Base-by-base conservation (phyloP, 768 basidiomycete genomes). In the Boletus subparvulus region DNA sequence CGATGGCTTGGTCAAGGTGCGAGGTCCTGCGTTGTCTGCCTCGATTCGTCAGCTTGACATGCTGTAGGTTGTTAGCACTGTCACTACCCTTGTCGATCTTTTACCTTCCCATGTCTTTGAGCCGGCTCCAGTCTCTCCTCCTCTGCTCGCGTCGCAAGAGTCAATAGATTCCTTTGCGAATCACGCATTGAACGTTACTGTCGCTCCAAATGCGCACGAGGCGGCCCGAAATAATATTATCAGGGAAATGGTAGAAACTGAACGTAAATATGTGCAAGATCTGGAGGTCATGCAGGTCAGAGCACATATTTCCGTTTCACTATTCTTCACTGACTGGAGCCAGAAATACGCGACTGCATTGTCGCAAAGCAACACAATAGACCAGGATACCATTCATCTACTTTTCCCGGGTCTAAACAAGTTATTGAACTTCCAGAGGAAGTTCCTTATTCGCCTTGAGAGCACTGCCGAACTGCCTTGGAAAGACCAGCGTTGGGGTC, bases 231-330 rank as follows among this genome's bases (percentile, higher is more conserved):
- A 84, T 70, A 88, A 89, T 61, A 88, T 90, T 58, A 82, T 94
- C 57, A 82, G 83, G 66, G 97, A 99, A 74, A 85, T 98, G 63
- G 83, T 98, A 47, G 90, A 92, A 72, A 98, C 94, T 0, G 97
- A 99, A 73, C 86, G 92, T 63, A 94, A 94, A 75, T 98, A 93
- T 71, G 96, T 98, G 6, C 89, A 92, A 73, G 97, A 98, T 75
- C 78, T 99, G 61, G 94, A 97, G 72, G 86, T 94, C 66, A 90
- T 98, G 81, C 94, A 96, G 83, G 94, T 93, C 62, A 66, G 86
- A 69, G 0, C 24, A 3, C 47, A 50, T 58, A 8, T 17, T 50
- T 28, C 58, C 49, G 16, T 58, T 44, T 21, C 54, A 53, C 21
- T 39, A 6, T 42, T 26, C 45, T 52, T 56, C 9, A 24, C 61